These are phyloP conservation scores for Eucalyptus sp. DNA, from an alignment of 345 rosid species.

Conservation along the genomic window DNA sequence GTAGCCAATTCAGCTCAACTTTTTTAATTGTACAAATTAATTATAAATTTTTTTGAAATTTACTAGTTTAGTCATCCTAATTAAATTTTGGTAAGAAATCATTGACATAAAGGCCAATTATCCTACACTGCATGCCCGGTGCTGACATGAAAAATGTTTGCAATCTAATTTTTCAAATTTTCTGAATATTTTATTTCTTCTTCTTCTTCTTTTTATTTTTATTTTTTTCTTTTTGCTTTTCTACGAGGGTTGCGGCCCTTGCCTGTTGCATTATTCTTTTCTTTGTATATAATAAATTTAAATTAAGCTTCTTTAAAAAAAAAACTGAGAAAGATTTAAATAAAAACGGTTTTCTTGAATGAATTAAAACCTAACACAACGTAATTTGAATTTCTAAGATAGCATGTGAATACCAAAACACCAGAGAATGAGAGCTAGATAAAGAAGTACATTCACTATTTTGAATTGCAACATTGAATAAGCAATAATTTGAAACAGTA, in stretches of 20 bases:
- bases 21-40: background rate
- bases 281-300: too few species aligned
- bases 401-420: background rate
- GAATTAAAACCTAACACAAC: background rate
- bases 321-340: too few species aligned
- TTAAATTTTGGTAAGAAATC: fast-evolving
- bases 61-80: background rate
- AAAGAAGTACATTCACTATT: background rate
- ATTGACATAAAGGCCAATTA: too few species aligned
- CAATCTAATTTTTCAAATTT: too few species aligned
- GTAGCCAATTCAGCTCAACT: fast-evolving
- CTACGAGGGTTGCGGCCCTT: fast-evolving
- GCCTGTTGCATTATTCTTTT: too few species aligned
- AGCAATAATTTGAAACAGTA: background rate
- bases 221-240: background rate
- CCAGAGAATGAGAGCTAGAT: background rate
- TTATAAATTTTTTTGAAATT: fast-evolving
- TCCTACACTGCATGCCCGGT: too few species aligned
- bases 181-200: too few species aligned
- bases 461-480: background rate
- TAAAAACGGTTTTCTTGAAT: background rate
- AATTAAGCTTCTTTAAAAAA: background rate
- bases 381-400: background rate
- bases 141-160: fast-evolving
- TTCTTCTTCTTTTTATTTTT: too few species aligned